Evolutionary conservation across 2,329 filamentous ascomycete species (phyloP).

Genomic region (Plectosphaerella plurivora): DNA sequence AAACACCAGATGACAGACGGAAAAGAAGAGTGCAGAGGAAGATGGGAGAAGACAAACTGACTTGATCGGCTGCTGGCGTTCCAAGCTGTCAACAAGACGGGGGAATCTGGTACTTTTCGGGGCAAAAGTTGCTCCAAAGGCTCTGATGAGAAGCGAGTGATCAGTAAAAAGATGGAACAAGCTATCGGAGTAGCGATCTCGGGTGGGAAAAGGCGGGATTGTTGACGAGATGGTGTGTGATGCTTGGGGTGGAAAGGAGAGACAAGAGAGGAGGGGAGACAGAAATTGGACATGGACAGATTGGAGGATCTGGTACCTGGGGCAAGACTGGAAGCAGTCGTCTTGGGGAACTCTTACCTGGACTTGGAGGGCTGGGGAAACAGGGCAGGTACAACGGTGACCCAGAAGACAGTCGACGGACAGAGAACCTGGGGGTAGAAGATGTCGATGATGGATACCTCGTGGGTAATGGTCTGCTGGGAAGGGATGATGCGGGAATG

Average conservation of each 20-base stretch:
- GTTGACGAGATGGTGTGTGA: too few relatives aligned
- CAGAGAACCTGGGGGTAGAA: too few relatives aligned
- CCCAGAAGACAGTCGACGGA: too few relatives aligned
- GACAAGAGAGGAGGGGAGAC: neutral
- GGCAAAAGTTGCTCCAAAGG: constrained; percentile 47
- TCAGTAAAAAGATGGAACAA: constrained; percentile 54
- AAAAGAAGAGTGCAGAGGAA: too few relatives aligned
- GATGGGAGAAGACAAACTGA: neutral
- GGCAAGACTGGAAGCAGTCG: neutral
- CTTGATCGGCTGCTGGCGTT: constrained; percentile 3
- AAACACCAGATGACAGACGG: too few relatives aligned
- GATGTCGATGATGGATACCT: too few relatives aligned
- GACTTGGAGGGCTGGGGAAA: too few relatives aligned
- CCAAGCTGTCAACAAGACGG: neutral
- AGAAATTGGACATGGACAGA: constrained; percentile 37
- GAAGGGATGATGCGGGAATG: too few relatives aligned
- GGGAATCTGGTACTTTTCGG: constrained; percentile 11
- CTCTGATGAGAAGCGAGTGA: constrained; percentile 50
- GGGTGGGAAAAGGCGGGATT: constrained; percentile 35
- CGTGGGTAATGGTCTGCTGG: too few relatives aligned
- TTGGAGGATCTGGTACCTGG: constrained; percentile 13
- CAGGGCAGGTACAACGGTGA: too few relatives aligned
- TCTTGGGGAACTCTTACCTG: too few relatives aligned
- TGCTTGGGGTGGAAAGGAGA: constrained; percentile 12
- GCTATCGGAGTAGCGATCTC: constrained; percentile 48